phyloP scores from a whole-genome alignment of 306 rosid genomes.

The Aeschynomene evenia region DNA sequence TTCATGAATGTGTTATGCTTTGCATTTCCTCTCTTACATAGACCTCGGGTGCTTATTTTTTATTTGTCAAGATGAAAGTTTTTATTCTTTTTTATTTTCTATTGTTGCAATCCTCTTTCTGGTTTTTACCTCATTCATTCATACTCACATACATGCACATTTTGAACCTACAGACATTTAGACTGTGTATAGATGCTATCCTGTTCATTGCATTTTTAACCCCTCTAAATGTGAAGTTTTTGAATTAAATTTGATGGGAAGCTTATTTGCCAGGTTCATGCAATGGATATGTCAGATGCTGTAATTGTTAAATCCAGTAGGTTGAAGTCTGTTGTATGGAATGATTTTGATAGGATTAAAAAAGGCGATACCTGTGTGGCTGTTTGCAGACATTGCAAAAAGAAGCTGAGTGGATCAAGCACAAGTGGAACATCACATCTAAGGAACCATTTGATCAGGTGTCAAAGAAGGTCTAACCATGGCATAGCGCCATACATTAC shows the following conservation, averaged over 20 bases:
- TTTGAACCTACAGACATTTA: neutral
- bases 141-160: neutral
- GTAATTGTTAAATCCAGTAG: slow-evolving; percentile 64
- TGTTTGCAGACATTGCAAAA: slow-evolving; percentile 77
- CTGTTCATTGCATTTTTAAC: neutral
- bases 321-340: slow-evolving; percentile 82
- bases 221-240: neutral
- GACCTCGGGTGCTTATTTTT: neutral
- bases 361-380: slow-evolving; percentile 74
- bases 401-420: slow-evolving; percentile 85
- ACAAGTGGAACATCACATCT: slow-evolving; percentile 82
- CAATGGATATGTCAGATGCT: slow-evolving; percentile 77
- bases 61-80: neutral
- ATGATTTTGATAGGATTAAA: slow-evolving; percentile 80
- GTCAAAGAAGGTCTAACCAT: slow-evolving; percentile 63
- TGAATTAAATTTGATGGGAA: slow-evolving; percentile 24
- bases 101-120: neutral
- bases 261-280: slow-evolving; percentile 39
- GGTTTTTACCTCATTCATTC: neutral
- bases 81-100: neutral
- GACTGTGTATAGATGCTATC: neutral
- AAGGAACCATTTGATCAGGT: slow-evolving; percentile 76
- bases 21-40: neutral
- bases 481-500: slow-evolving; percentile 50
- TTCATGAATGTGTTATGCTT: neutral